A percentile compares a stretch with the other conserved stretches of the same genome.
These are phyloP conservation scores for Combretum micranthum DNA, from an alignment of 345 rosid species.

Conservation along the genomic window DNA sequence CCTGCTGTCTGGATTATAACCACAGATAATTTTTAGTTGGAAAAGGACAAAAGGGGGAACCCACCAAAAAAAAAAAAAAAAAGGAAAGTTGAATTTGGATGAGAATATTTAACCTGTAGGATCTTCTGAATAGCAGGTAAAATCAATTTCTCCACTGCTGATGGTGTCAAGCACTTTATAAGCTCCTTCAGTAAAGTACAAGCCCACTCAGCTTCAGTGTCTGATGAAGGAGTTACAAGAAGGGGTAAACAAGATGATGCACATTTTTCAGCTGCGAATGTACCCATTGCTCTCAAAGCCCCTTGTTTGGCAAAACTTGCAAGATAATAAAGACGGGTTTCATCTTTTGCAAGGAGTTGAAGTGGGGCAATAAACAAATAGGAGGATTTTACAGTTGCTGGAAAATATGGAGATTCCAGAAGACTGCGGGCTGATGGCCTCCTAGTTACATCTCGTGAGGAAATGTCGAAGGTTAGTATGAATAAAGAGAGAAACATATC, in stretches of 20 bases:
- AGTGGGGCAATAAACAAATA: conserved; percentile 82
- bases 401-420: conserved; percentile 82
- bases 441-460: conserved; percentile 37
- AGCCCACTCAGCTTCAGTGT: conserved; percentile 76
- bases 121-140: conserved; percentile 83
- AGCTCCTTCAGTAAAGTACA: conserved; percentile 67
- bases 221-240: conserved; percentile 45
- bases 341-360: conserved; percentile 64
- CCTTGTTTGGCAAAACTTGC: conserved; percentile 86
- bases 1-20: conserved; percentile 66
- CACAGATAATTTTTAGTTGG: conserved; percentile 18
- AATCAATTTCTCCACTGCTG: conserved; percentile 57
- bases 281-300: conserved; percentile 76
- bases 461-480: conserved; percentile 5
- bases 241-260: conserved; percentile 70
- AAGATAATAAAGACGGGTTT: conserved; percentile 62
- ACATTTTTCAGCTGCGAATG: conserved; percentile 81
- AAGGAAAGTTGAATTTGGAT: conserved; percentile 8
- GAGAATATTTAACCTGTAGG: conserved; percentile 56
- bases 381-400: conserved; percentile 67
- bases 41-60: too few species aligned
- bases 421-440: conserved; percentile 76
- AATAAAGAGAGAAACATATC: neutral
- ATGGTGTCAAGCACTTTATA: conserved; percentile 57
- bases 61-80: conserved; percentile 11